Percentiles rank a stretch among this genome's conserved stretches.
Conservation (phyloP, 2,329 filamentous ascomycete species). For the Beauveria caledonica region DNA sequence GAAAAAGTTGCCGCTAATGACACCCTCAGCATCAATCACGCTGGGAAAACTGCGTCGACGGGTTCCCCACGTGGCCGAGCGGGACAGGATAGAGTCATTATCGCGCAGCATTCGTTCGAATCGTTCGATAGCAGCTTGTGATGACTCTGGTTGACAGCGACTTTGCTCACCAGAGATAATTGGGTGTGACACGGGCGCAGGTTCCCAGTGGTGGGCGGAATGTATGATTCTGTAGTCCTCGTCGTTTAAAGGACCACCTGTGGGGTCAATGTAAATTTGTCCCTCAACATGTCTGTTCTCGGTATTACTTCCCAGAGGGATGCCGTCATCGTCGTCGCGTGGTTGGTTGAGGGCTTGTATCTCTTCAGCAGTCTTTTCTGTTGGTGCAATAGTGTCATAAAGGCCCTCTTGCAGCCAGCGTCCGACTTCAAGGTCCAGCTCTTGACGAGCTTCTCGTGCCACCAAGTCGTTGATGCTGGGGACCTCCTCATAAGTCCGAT, state of each 20-base stretch:
- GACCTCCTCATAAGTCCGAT: constrained; percentile 35
- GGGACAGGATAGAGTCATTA: constrained; percentile 50
- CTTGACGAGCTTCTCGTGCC: constrained; percentile 30
- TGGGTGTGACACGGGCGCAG: constrained; percentile 37
- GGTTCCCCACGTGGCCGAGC: constrained; percentile 63
- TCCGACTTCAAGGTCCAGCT: constrained; percentile 42
- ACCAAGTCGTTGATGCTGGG: constrained; percentile 40
- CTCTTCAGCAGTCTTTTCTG: constrained; percentile 20
- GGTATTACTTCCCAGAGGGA: constrained; percentile 39
- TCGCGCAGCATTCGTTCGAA: constrained; percentile 46
- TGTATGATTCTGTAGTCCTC: constrained; percentile 43
- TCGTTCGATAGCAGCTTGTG: constrained; percentile 44
- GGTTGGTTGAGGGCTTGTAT: constrained; percentile 17
- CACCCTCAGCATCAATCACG: constrained; percentile 48
- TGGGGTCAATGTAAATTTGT: constrained; percentile 39
- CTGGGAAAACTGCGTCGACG: constrained; percentile 57
- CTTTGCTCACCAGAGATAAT: constrained; percentile 29
- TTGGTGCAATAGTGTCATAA: constrained; percentile 20
- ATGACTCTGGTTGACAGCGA: constrained; percentile 39
- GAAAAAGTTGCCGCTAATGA: constrained; percentile 52
- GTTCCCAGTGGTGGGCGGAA: constrained; percentile 39
- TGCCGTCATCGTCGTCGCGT: constrained; percentile 30
- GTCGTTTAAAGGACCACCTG: constrained; percentile 34
- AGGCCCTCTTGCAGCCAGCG: constrained; percentile 38
- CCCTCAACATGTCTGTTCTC: constrained; percentile 41